Evolutionary conservation across 2,329 filamentous ascomycete genomes (phyloP).

Genomic region (Zasmidium citrigriseum): DNA sequence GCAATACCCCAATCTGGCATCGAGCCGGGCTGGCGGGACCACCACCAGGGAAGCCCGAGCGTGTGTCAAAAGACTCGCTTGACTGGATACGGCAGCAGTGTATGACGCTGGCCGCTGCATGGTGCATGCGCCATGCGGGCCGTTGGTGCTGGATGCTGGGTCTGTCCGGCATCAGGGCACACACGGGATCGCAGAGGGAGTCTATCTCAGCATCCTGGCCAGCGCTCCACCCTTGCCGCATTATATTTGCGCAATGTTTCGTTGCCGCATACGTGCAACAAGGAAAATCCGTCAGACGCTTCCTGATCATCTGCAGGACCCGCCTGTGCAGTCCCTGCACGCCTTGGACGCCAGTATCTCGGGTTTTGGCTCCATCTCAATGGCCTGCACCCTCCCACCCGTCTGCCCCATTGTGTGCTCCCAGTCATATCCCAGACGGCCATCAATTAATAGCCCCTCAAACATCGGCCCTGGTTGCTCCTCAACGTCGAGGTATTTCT

Average conservation of each 20-base stretch:
- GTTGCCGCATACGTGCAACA: constrained; percentile 26
- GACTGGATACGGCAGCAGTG: constrained; percentile 19
- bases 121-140: constrained; percentile 24
- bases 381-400: constrained; percentile 13
- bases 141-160: constrained; percentile 25
- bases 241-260: constrained; percentile 28
- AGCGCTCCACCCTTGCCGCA: constrained; percentile 22
- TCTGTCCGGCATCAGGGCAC: constrained; percentile 21
- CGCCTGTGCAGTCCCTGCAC: constrained; percentile 21
- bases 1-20: constrained; percentile 23
- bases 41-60: constrained; percentile 19
- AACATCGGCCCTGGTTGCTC: constrained; percentile 16
- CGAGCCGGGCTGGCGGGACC: constrained; percentile 15
- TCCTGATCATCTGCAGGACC: constrained; percentile 27
- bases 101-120: constrained; percentile 21
- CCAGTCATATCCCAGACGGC: constrained; percentile 22
- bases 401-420: constrained; percentile 21
- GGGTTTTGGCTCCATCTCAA: constrained; percentile 24
- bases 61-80: constrained; percentile 27
- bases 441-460: constrained; percentile 19
- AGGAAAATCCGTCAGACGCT: constrained; percentile 21
- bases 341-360: constrained; percentile 23
- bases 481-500: constrained; percentile 3
- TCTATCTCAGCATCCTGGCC: constrained; percentile 21
- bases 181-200: constrained; percentile 20